A percentile compares a stretch with the other conserved stretches of the same genome.
Evolutionary conservation across 2,329 filamentous ascomycete genomes (phyloP).

Genomic region (Clonostachys chloroleuca): DNA sequence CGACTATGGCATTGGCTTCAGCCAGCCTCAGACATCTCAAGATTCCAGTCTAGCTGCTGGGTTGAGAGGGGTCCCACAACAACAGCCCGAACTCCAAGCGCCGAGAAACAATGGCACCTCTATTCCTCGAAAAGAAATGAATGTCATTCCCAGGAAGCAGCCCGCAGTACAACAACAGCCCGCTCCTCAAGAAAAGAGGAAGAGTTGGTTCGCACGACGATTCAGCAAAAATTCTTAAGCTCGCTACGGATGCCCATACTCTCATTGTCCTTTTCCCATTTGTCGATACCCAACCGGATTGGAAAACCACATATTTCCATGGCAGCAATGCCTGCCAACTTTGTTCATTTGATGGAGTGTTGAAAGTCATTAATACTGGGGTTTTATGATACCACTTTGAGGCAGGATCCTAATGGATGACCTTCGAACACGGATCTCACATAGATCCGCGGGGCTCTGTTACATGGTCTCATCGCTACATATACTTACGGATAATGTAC

Average conservation of each 20-base stretch:
- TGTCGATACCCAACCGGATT: not conserved
- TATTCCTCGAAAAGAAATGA: conserved; percentile 8
- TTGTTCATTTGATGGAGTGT: no score
- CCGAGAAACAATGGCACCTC: conserved; percentile 1
- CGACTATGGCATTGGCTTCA: conserved; percentile 61
- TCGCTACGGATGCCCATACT: not conserved
- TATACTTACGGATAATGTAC: not conserved
- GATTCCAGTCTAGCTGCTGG: conserved; percentile 30
- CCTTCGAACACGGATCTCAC: no score
- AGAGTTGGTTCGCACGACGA: conserved; percentile 82
- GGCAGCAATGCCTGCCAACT: no score
- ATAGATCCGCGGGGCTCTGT: no score
- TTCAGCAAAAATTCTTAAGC: conserved; percentile 60
- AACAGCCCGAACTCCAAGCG: no score
- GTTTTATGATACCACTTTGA: no score
- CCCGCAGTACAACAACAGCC: conserved; percentile 12
- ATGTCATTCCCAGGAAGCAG: conserved; percentile 19
- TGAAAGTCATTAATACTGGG: no score
- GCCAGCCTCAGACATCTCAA: conserved; percentile 35
- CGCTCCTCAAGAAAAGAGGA: conserved; percentile 62
- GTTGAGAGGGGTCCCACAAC: conserved; percentile 6
- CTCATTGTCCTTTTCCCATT: not conserved
- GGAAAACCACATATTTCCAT: no score
- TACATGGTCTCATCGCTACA: not conserved
- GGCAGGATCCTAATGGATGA: no score